A percentile compares a stretch with the other conserved stretches of the same genome.
phyloP scores from a whole-genome alignment of 75 land plant genomes.

The Isoetes taiwanensis region DNA sequence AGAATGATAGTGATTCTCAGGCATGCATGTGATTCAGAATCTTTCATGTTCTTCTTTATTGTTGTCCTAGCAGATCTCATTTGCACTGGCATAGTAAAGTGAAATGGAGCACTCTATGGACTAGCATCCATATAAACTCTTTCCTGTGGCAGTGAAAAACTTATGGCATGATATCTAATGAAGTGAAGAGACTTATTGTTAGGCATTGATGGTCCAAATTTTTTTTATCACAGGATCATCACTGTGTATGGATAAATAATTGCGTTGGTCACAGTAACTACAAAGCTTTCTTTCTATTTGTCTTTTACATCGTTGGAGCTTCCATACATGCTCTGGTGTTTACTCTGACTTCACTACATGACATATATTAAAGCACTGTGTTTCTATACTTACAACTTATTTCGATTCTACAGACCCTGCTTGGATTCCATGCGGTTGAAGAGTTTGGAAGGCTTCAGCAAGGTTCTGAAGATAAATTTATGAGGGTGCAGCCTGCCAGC shows the following conservation, averaged over 20 bases:
- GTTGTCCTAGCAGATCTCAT: too few relatives aligned
- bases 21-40: too few relatives aligned
- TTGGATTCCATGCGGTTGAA: slow-evolving; percentile 38
- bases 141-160: background rate
- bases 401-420: slow-evolving; percentile 49
- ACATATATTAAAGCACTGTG: slow-evolving; percentile 7
- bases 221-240: slow-evolving; percentile 69
- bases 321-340: slow-evolving; percentile 81
- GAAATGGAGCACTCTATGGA: too few relatives aligned
- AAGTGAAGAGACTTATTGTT: background rate
- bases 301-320: slow-evolving; percentile 61
- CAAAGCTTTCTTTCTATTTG: slow-evolving; percentile 85
- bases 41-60: too few relatives aligned
- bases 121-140: too few relatives aligned
- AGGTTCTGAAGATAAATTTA: slow-evolving; percentile 25
- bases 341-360: background rate
- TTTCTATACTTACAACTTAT: background rate
- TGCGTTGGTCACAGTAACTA: slow-evolving; percentile 98
- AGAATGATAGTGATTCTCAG: too few relatives aligned
- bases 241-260: slow-evolving; percentile 96
- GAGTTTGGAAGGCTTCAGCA: slow-evolving; percentile 27
- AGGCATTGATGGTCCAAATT: background rate
- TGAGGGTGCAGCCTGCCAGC: slow-evolving; percentile 22
- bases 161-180: background rate
- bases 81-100: too few relatives aligned